phyloP scores from a whole-genome alignment of 139 green algal species.

The Tetradesmus obliquus region DNA sequence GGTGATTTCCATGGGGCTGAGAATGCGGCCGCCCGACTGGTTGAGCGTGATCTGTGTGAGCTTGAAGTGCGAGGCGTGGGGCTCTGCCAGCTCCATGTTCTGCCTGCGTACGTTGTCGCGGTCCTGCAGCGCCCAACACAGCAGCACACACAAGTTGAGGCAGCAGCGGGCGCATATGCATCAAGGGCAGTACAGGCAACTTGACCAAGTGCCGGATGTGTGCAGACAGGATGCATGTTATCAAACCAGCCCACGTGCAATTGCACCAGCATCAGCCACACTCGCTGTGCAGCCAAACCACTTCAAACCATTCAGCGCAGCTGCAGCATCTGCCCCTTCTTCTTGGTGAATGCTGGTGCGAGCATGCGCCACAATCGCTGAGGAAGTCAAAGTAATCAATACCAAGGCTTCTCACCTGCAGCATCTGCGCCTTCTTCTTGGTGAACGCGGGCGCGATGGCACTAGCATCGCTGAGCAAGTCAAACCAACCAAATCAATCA shows the following conservation, averaged over 20 bases:
- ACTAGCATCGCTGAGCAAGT: not conserved
- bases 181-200: too few species aligned
- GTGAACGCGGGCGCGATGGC: not conserved
- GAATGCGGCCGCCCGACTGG: conserved; percentile 42
- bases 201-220: too few species aligned
- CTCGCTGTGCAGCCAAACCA: too few species aligned
- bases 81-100: not conserved
- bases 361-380: too few species aligned
- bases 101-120: not conserved
- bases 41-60: conserved; percentile 33
- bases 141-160: not conserved
- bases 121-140: not conserved
- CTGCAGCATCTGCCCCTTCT: conserved; percentile 38
- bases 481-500: too few species aligned
- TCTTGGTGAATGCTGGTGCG: not conserved
- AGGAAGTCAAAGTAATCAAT: too few species aligned
- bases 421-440: not conserved
- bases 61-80: conserved; percentile 35
- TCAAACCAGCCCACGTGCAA: too few species aligned
- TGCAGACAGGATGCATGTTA: too few species aligned
- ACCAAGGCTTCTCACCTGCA: not conserved
- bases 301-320: too few species aligned
- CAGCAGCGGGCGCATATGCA: not conserved
- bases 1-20: conserved; percentile 41
- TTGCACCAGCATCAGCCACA: too few species aligned